Percentiles rank a stretch among this genome's conserved stretches.
These are phyloP conservation scores for Suillus subluteus DNA, from an alignment of 768 basidiomycete species.

Conservation along the genomic window DNA sequence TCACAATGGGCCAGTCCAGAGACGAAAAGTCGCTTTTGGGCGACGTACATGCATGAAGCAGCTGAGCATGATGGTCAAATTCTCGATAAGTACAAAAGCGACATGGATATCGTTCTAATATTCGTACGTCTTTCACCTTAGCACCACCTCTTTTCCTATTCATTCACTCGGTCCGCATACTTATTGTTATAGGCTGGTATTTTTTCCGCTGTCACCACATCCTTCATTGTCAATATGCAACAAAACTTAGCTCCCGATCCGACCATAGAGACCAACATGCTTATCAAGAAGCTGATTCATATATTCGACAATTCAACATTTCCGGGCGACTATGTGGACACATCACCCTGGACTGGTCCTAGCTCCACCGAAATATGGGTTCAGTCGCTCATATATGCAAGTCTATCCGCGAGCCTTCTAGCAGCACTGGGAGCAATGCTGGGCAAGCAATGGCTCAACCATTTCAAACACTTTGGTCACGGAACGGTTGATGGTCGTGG, in stretches of 20 bases:
- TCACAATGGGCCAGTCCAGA: slow-evolving; percentile 6
- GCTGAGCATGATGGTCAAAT: slow-evolving; percentile 22
- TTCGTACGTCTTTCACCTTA: slow-evolving; percentile 18
- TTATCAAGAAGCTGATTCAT: slow-evolving; percentile 28
- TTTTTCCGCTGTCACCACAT: slow-evolving; percentile 43
- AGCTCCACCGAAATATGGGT: slow-evolving; percentile 16
- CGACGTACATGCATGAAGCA: slow-evolving; percentile 19
- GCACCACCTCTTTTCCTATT: not conserved
- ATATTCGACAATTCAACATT: slow-evolving; percentile 19
- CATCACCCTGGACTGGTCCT: slow-evolving; percentile 25
- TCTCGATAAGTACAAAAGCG: slow-evolving; percentile 21
- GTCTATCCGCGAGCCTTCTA: slow-evolving; percentile 24
- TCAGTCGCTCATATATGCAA: slow-evolving; percentile 25
- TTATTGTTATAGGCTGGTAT: slow-evolving; percentile 39
- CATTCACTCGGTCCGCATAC: not conserved
- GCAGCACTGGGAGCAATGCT: slow-evolving; percentile 27
- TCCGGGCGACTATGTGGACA: not conserved
- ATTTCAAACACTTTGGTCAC: slow-evolving; percentile 16
- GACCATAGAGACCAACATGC: slow-evolving; percentile 26
- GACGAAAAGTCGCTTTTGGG: slow-evolving; percentile 18
- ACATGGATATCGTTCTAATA: slow-evolving; percentile 26
- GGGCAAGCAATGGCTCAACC: slow-evolving; percentile 21
- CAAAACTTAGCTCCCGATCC: slow-evolving; percentile 36
- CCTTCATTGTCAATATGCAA: slow-evolving; percentile 43
- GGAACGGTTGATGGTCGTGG: slow-evolving; percentile 20